These are phyloP conservation scores for Zygnema cylindricum DNA, from an alignment of 139 green algal genomes.

Conservation along the genomic window DNA sequence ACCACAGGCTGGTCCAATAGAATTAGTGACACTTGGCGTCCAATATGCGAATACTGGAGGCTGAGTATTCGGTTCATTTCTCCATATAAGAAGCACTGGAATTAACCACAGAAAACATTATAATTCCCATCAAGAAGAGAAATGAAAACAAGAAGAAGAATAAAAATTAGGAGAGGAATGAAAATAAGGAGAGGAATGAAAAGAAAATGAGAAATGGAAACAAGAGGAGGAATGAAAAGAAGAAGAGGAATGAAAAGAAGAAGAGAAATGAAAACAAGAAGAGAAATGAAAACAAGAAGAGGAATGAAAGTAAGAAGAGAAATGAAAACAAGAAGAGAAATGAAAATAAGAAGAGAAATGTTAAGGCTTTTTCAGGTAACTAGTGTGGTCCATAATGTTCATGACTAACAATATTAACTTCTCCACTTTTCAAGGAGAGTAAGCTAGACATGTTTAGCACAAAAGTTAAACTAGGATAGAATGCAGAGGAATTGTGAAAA, in stretches of 20 bases:
- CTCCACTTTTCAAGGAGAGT: no score
- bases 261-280: neutral
- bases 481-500: no score
- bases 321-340: no score
- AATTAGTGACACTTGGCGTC: slow-evolving; percentile 82
- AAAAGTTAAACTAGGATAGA: no score
- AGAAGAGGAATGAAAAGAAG: neutral
- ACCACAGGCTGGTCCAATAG: slow-evolving; percentile 87
- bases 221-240: neutral
- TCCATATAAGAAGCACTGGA: slow-evolving; percentile 39
- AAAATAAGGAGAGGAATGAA: neutral
- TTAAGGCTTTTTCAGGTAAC: no score
- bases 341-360: no score
- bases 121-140: slow-evolving; percentile 10
- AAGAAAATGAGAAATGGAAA: neutral
- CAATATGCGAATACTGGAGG: slow-evolving; percentile 76
- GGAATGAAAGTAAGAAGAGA: no score
- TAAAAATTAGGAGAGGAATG: slow-evolving; percentile 25
- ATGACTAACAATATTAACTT: no score
- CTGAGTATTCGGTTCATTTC: slow-evolving; percentile 5
- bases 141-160: no score
- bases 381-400: no score
- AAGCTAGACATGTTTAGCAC: no score
- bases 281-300: no score
- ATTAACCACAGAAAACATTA: neutral